These are phyloP conservation scores for Eucalyptus sideroxylon DNA, from an alignment of 345 rosid species.

Conservation along the genomic window DNA sequence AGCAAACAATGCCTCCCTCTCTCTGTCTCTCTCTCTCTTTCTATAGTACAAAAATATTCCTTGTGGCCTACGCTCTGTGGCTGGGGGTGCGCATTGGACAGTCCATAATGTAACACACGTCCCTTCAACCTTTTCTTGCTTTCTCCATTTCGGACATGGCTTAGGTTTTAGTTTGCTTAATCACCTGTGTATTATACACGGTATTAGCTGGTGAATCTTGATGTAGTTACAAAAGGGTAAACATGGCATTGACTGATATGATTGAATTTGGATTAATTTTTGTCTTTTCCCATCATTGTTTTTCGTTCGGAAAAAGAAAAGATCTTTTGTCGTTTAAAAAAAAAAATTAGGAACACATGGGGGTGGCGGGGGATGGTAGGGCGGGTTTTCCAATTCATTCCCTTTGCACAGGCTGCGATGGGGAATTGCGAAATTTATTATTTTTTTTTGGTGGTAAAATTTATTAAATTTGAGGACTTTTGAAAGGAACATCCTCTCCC, in stretches of 20 bases:
- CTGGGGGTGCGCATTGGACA: neutral
- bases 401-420: neutral
- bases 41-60: neutral
- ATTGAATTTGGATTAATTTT: neutral
- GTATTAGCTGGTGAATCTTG: neutral
- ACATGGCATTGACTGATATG: neutral
- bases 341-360: neutral
- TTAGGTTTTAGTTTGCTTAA: neutral
- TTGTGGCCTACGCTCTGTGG: neutral
- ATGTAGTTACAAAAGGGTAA: neutral
- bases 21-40: neutral
- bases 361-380: neutral
- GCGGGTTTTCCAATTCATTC: slow-evolving; percentile 20
- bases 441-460: neutral
- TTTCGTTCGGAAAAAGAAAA: neutral
- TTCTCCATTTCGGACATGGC: neutral
- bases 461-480: neutral
- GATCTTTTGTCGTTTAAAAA: neutral
- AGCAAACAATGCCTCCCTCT: neutral
- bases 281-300: neutral
- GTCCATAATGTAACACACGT: neutral
- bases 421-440: neutral
- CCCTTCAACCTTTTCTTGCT: neutral
- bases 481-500: neutral
- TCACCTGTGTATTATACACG: neutral